Base-by-base conservation (phyloP, 2,329 filamentous ascomycete genomes). In the Aureobasidium sp. region DNA sequence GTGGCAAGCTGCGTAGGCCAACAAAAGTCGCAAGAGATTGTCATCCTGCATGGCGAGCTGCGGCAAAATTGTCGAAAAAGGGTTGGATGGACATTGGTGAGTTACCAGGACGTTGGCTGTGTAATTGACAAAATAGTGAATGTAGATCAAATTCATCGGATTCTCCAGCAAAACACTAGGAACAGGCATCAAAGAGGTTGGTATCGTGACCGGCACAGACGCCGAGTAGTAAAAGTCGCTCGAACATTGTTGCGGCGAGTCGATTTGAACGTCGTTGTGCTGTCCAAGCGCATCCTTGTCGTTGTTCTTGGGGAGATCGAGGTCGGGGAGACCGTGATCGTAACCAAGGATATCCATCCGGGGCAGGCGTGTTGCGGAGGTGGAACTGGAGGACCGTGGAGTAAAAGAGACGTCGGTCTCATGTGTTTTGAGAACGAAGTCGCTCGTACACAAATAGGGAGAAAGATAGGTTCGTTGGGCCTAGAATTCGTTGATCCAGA, bases 1-100 rank as follows among this genome's bases (percentile, higher is more conserved):
- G 72, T 95, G 90, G 41, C 87, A 90, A 22, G 90, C 90, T 67
- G 89, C 91, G 72, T 91, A 95, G 25, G 90, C 88, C 34, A 95
- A 80, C 52, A 94, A 78, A 41, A 95, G 78, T 66, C 89, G 89
- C 61, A 95, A 79, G 0, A 95, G 81, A 68, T 91, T 87, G 57
- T 85, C 82, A 67, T 89, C 85, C 64, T 79, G 79, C 27, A 89
- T 77, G 22, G 87, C 87, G 84, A 90, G 86, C 64, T 84, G 79
- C 27, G 85, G 85, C 25, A 88, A 70, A 15, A 87, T 81, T 7
- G 79, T 80, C 29, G 84, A 78, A 67, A 87, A 87, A 0, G 82
- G 79, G 69, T 85, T 86, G 60, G 82, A 77, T 59, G 80, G 77
- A 69, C 84, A 87, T 68, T 87, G 83, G 68, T 87, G 84, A 1